These are phyloP conservation scores for Taphrina wiesneri DNA, from an alignment of 1,139 yeast species.

Conservation along the genomic window DNA sequence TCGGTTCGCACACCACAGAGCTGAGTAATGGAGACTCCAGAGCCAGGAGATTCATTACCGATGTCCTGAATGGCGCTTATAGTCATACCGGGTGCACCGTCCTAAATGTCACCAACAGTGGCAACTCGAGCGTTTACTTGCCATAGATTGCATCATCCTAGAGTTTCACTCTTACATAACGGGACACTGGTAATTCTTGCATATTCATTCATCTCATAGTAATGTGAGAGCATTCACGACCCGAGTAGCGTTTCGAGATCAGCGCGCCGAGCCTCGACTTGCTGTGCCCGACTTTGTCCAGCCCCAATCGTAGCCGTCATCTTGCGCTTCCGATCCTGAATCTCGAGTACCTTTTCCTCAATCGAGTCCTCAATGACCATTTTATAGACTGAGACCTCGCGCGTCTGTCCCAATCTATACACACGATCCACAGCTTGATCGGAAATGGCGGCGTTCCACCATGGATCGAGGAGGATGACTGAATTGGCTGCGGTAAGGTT, in stretches of 20 bases:
- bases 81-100: slow-evolving; percentile 22
- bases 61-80: slow-evolving; percentile 9
- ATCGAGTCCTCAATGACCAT: slow-evolving; percentile 53
- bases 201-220: not conserved
- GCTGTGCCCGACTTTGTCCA: slow-evolving; percentile 20
- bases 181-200: not conserved
- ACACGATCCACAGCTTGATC: slow-evolving; percentile 66
- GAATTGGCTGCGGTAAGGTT: slow-evolving; percentile 59
- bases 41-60: slow-evolving; percentile 4
- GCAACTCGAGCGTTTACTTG: slow-evolving; percentile 13
- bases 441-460: slow-evolving; percentile 64
- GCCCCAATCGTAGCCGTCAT: slow-evolving; percentile 27
- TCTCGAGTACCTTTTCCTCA: slow-evolving; percentile 51
- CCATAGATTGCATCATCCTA: too few relatives aligned
- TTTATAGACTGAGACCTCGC: slow-evolving; percentile 58
- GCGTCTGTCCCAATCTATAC: slow-evolving; percentile 60
- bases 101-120: slow-evolving; percentile 18
- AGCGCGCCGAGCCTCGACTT: slow-evolving; percentile 6
- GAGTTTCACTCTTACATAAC: not conserved
- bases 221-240: not conserved
- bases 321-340: slow-evolving; percentile 26
- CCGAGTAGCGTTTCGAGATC: slow-evolving; percentile 26
- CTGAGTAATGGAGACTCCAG: slow-evolving; percentile 2
- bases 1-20: slow-evolving; percentile 20
- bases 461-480: slow-evolving; percentile 60